phyloP scores from a whole-genome alignment of 2,329 filamentous ascomycete species.

The Arthrobotrys megalospora region DNA sequence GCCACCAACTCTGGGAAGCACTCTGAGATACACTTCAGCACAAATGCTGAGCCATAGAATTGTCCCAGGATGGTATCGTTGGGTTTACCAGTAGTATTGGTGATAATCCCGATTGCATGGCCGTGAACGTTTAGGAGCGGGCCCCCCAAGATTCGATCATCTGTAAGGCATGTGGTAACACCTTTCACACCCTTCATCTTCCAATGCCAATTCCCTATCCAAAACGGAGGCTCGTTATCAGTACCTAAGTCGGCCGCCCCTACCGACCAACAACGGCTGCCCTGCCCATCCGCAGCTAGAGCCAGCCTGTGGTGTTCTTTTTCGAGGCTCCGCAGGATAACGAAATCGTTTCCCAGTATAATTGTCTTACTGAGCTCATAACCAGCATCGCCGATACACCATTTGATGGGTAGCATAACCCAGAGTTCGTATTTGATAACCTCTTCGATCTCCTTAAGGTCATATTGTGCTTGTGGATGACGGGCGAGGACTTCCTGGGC shows the following conservation, averaged over 20 bases:
- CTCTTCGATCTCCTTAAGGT: neutral
- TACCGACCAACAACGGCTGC: constrained; percentile 3
- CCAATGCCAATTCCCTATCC: constrained; percentile 2
- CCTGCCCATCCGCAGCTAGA: neutral
- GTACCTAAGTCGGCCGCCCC: neutral
- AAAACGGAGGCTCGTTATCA: neutral
- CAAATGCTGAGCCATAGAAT: neutral
- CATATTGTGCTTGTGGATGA: no score
- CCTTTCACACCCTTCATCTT: neutral
- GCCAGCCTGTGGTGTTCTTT: constrained; percentile 5
- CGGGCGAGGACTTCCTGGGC: no score
- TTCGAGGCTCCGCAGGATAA: neutral
- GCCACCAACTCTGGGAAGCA: neutral
- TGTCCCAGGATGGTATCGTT: neutral
- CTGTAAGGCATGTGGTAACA: neutral
- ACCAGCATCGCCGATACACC: neutral
- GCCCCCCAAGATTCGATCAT: neutral
- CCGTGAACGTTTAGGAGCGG: neutral
- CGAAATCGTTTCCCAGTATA: constrained; percentile 8
- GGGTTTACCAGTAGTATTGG: neutral
- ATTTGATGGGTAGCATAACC: neutral
- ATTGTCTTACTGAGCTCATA: neutral
- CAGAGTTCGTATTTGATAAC: neutral
- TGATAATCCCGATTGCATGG: neutral
- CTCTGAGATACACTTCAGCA: neutral